A percentile compares a stretch with the other conserved stretches of the same genome.
phyloP scores from a whole-genome alignment of 306 rosid species.

The Vigna trinervia region DNA sequence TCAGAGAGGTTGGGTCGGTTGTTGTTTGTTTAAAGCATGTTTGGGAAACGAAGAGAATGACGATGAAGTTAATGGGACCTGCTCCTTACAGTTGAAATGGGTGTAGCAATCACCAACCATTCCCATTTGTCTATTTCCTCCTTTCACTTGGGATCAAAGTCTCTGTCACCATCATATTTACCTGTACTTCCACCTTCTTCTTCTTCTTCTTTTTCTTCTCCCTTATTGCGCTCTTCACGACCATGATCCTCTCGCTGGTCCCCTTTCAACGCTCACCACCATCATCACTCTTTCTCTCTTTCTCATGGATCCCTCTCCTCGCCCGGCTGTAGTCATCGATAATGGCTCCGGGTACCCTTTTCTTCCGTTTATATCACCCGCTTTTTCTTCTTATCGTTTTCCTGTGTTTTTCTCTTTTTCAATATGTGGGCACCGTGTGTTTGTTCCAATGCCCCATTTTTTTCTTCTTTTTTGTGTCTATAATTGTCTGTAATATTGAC shows the following conservation, averaged over 20 bases:
- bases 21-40: constrained; percentile 35
- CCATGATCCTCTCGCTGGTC: constrained; percentile 89
- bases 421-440: constrained; percentile 38
- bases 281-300: constrained; percentile 30
- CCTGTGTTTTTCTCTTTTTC: neutral
- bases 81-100: constrained; percentile 58
- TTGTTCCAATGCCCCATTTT: constrained; percentile 47
- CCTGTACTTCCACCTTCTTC: constrained; percentile 9
- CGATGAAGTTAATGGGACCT: constrained; percentile 49
- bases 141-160: constrained; percentile 82
- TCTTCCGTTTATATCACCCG: neutral
- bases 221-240: constrained; percentile 55
- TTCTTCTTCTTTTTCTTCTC: neutral
- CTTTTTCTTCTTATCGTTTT: neutral
- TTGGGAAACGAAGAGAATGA: constrained; percentile 8
- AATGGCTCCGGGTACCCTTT: constrained; percentile 89
- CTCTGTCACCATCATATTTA: constrained; percentile 54
- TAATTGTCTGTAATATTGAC: neutral
- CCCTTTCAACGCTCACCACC: constrained; percentile 45
- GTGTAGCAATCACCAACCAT: constrained; percentile 53
- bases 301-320: constrained; percentile 92
- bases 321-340: constrained; percentile 97
- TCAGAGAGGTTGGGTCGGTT: neutral
- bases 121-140: constrained; percentile 55
- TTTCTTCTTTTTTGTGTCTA: constrained; percentile 1